Conservation (phyloP, 345 rosid species). For the Draba incana region DNA sequence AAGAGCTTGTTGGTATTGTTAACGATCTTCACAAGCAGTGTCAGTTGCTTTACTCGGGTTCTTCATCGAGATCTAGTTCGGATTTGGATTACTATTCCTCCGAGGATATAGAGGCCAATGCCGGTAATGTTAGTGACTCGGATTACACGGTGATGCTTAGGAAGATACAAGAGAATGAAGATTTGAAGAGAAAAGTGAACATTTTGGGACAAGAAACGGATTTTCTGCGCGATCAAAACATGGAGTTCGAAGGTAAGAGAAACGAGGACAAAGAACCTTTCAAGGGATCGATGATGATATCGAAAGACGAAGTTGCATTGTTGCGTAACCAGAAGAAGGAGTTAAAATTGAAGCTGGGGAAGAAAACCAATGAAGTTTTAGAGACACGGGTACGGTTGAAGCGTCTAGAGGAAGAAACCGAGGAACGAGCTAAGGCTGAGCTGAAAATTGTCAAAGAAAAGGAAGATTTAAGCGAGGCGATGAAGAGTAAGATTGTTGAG, state of each 20-base stretch:
- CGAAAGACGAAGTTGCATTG: conserved; percentile 47
- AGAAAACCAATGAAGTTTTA: conserved; percentile 42
- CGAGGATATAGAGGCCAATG: conserved; percentile 50
- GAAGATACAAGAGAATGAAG: conserved; percentile 46
- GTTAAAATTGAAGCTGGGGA: conserved; percentile 37
- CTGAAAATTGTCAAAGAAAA: no score
- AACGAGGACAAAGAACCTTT: conserved; percentile 32
- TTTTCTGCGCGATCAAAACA: conserved; percentile 42
- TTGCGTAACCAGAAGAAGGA: conserved; percentile 42
- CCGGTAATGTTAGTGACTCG: conserved; percentile 37
- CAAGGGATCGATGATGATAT: conserved; percentile 36
- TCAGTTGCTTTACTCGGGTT: no score
- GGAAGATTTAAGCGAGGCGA: no score
- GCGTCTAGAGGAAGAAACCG: conserved; percentile 47
- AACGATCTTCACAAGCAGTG: no score
- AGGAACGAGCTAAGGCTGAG: conserved; percentile 27
- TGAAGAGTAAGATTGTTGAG: conserved; percentile 39
- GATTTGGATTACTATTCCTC: conserved; percentile 16
- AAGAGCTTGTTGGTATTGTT: no score
- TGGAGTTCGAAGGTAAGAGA: conserved; percentile 37
- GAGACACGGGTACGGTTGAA: conserved; percentile 42
- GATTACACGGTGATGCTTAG: conserved; percentile 35
- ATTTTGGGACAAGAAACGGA: conserved; percentile 48
- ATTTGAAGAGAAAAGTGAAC: conserved; percentile 40
- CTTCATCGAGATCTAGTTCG: no score